phyloP scores from a whole-genome alignment of 2,329 filamentous ascomycete species.

The Trichoderma simmonsii region DNA sequence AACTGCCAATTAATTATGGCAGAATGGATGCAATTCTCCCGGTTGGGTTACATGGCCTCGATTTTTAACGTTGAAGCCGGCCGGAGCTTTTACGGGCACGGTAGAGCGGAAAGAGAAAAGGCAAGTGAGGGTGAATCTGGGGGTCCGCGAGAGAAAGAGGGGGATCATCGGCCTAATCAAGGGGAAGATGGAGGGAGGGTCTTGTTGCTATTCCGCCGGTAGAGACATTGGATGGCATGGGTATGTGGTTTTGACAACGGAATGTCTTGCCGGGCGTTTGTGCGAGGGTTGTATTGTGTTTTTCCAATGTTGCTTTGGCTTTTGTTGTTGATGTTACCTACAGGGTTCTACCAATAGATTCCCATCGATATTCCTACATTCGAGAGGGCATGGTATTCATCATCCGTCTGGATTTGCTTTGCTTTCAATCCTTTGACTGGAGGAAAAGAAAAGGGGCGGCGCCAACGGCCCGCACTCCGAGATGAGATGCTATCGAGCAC shows the following conservation, averaged over 20 bases:
- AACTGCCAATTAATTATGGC: background rate
- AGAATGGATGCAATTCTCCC: background rate
- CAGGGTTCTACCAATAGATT: too few species aligned
- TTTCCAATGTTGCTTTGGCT: background rate
- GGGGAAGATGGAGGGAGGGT: constrained; percentile 5
- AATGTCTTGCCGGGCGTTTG: background rate
- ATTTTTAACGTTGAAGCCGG: background rate
- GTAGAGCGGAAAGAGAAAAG: background rate
- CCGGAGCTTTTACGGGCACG: background rate
- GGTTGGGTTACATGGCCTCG: background rate
- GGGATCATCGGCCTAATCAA: constrained; percentile 10
- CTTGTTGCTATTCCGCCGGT: background rate
- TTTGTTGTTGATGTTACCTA: too few species aligned
- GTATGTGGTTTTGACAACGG: background rate
- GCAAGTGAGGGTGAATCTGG: background rate
- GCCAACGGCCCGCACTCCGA: constrained; percentile 15
- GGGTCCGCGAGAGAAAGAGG: background rate
- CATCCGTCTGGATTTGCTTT: background rate
- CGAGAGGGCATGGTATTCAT: too few species aligned
- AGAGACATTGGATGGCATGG: background rate
- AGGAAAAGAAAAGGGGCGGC: constrained; percentile 5
- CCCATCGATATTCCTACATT: too few species aligned
- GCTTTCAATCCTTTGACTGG: background rate
- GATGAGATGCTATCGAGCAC: constrained; percentile 12
- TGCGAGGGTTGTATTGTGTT: background rate